Evolutionary conservation across 495 filamentous ascomycete genomes (phyloP).

Genomic region (Achaetomiella virescens): DNA sequence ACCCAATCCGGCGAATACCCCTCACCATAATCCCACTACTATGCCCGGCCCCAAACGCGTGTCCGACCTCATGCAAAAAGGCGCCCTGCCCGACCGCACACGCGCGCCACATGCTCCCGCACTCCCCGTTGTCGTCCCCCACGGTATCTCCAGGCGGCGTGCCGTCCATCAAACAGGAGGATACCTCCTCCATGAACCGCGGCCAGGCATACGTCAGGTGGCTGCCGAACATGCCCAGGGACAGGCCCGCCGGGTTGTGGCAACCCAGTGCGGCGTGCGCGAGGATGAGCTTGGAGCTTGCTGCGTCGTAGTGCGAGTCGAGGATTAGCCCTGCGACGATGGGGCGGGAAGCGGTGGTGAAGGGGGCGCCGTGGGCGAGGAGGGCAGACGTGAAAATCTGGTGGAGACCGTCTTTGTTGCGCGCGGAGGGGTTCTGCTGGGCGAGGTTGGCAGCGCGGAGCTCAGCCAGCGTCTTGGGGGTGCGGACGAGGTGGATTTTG

Average conservation of each 20-base stretch:
- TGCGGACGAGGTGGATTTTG: constrained; percentile 43
- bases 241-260: constrained; percentile 36
- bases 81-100: constrained; percentile 40
- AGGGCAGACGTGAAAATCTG: constrained; percentile 38
- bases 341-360: constrained; percentile 28
- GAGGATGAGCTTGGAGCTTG: constrained; percentile 31
- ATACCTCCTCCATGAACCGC: constrained; percentile 34
- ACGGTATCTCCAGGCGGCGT: constrained; percentile 28
- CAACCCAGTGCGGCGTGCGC: constrained; percentile 41
- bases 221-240: constrained; percentile 44
- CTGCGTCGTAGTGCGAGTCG: constrained; percentile 35
- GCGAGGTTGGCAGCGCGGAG: constrained; percentile 30
- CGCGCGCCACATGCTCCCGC: constrained; percentile 33
- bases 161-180: constrained; percentile 28
- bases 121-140: constrained; percentile 37
- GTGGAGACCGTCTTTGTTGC: constrained; percentile 27
- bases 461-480: constrained; percentile 37
- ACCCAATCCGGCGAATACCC: constrained; percentile 37
- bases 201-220: constrained; percentile 44
- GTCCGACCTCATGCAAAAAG: constrained; percentile 38
- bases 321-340: constrained; percentile 43
- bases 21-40: constrained; percentile 35
- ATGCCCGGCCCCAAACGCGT: constrained; percentile 36
- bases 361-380: constrained; percentile 31
- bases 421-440: constrained; percentile 31